Percentiles rank a stretch among this genome's conserved stretches.
phyloP scores from a whole-genome alignment of 768 basidiomycete genomes.

The Cytidiella melzeri region DNA sequence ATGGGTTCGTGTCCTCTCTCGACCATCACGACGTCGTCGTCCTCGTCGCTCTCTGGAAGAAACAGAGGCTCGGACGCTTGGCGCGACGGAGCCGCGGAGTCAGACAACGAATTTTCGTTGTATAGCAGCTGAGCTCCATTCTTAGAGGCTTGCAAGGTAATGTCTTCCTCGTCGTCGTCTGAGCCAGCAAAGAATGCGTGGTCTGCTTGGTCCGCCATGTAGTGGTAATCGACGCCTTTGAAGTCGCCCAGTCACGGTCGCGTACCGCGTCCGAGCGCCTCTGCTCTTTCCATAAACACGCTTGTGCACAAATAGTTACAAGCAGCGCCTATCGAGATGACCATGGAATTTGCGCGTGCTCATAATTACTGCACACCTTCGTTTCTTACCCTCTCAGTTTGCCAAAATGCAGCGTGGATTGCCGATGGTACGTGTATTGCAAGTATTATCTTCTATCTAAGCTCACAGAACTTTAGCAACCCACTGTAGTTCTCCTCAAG shows the following conservation, averaged over 20 bases:
- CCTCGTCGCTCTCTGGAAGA: conserved; percentile 39
- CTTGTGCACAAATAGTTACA: conserved; percentile 15
- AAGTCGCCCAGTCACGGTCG: neutral
- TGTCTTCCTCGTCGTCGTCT: conserved; percentile 37
- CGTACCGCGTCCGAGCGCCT: too few species aligned
- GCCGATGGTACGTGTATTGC: conserved; percentile 54
- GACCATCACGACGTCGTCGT: conserved; percentile 19
- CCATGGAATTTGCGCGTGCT: neutral
- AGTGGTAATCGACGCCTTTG: neutral
- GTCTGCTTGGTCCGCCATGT: conserved; percentile 8
- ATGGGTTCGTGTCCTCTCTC: neutral
- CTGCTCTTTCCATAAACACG: conserved; percentile 19
- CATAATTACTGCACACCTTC: conserved; percentile 1
- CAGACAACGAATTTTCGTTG: too few species aligned
- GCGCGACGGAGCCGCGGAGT: neutral
- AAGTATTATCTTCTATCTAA: neutral
- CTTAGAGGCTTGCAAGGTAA: neutral
- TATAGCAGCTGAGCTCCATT: neutral
- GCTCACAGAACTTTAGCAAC: conserved; percentile 59
- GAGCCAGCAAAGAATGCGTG: conserved; percentile 57
- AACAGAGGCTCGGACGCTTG: conserved; percentile 30
- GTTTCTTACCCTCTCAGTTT: neutral
- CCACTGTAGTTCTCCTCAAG: conserved; percentile 90
- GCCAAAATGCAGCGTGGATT: conserved; percentile 78
- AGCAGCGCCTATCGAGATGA: conserved; percentile 6